Conservation (phyloP, 306 rosid species). For the Sicyos baderoa region DNA sequence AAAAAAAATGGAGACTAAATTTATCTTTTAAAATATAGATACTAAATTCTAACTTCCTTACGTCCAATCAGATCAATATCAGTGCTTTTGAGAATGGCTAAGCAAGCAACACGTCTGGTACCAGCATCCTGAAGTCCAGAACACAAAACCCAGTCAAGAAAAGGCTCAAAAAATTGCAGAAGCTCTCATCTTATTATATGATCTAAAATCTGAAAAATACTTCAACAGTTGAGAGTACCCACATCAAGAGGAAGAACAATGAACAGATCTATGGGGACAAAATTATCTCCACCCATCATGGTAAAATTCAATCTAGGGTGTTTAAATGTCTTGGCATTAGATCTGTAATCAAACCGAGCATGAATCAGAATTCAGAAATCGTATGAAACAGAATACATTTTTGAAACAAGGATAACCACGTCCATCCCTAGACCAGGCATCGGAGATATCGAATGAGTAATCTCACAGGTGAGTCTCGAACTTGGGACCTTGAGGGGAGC, state of each 20-base stretch:
- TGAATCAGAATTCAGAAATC: constrained; percentile 2
- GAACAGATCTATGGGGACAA: constrained; percentile 30
- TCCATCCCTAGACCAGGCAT: no score
- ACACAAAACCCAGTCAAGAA: neutral
- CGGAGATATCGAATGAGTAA: no score
- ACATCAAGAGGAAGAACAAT: constrained; percentile 18
- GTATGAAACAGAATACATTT: neutral
- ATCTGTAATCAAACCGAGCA: constrained; percentile 27
- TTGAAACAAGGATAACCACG: no score
- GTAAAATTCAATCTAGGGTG: constrained; percentile 49
- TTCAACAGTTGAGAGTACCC: constrained; percentile 16
- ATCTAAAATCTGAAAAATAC: constrained; percentile 9
- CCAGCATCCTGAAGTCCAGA: constrained; percentile 32
- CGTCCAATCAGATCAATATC: constrained; percentile 69
- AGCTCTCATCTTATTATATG: neutral
- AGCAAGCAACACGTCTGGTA: constrained; percentile 27
- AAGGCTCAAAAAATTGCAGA: constrained; percentile 6
- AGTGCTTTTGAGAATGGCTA: constrained; percentile 51
- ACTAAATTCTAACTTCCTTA: constrained; percentile 9
- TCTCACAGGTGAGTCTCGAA: no score
- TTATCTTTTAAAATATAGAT: no score
- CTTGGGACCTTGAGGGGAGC: no score
- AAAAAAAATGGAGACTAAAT: no score
- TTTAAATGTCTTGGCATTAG: constrained; percentile 22
- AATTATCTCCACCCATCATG: constrained; percentile 63